phyloP scores from a whole-genome alignment of 768 basidiomycete genomes.

The Xerocomellus intermedius region DNA sequence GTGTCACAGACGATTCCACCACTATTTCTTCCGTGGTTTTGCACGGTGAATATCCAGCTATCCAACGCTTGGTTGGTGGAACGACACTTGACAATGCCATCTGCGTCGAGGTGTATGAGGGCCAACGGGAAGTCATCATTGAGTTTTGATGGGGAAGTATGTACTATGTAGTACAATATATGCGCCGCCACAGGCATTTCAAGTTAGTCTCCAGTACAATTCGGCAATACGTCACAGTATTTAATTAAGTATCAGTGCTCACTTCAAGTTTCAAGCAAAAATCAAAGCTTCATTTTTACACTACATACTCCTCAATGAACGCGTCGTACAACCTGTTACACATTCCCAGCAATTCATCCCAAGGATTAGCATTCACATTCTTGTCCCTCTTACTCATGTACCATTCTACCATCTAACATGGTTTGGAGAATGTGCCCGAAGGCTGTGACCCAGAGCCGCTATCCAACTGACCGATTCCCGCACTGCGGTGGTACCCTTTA shows the following conservation, averaged over 20 bases:
- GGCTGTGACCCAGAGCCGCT: conserved; percentile 44
- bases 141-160: conserved; percentile 5
- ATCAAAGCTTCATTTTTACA: background rate
- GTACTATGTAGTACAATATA: background rate
- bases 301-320: background rate
- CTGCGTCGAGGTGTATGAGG: background rate
- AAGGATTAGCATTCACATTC: background rate
- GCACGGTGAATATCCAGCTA: conserved; percentile 13
- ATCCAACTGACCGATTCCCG: conserved; percentile 46
- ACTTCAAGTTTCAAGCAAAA: background rate
- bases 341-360: background rate
- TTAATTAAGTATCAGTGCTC: no score
- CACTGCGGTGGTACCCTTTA: conserved; percentile 25
- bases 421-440: conserved; percentile 66
- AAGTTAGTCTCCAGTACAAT: no score
- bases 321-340: background rate
- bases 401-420: conserved; percentile 44
- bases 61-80: conserved; percentile 9
- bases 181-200: no score
- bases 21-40: conserved; percentile 12
- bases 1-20: conserved; percentile 3
- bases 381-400: background rate
- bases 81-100: background rate
- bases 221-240: no score
- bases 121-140: conserved; percentile 5